These are phyloP conservation scores for Lolium rigidum DNA, from an alignment of 176 grass and related monocot genomes.

Conservation along the genomic window DNA sequence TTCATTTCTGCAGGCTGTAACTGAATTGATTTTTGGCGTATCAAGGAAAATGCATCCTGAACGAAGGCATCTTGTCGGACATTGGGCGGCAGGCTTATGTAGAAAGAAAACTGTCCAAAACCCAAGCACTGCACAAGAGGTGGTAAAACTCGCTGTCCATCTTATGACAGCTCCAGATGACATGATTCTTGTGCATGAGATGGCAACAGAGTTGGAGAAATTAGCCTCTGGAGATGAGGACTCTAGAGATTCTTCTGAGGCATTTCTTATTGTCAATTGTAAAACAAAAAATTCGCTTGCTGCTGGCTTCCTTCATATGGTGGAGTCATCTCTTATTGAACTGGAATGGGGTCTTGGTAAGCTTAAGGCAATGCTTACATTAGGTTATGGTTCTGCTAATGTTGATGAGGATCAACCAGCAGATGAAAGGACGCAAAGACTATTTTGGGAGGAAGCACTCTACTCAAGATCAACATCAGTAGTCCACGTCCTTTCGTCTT, in stretches of 20 bases:
- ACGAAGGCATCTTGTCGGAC: constrained; percentile 64
- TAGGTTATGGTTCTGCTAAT: constrained; percentile 46
- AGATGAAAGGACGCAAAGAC: constrained; percentile 55
- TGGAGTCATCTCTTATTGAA: constrained; percentile 78
- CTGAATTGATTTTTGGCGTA: constrained; percentile 65
- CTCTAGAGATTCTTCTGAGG: constrained; percentile 52
- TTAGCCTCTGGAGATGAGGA: constrained; percentile 53
- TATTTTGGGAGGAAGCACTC: constrained; percentile 78
- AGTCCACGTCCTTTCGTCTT: constrained; percentile 69
- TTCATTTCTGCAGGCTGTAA: constrained; percentile 64
- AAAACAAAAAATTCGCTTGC: constrained; percentile 70
- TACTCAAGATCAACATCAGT: constrained; percentile 69
- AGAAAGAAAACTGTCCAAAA: constrained; percentile 53
- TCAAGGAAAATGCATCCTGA: constrained; percentile 61
- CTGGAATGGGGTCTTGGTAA: constrained; percentile 72
- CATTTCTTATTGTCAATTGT: constrained; percentile 65
- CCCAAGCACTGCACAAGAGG: constrained; percentile 51
- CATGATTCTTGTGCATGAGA: constrained; percentile 60
- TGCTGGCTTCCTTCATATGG: constrained; percentile 59
- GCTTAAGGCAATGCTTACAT: constrained; percentile 62
- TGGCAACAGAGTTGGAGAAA: constrained; percentile 58
- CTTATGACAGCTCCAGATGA: constrained; percentile 68
- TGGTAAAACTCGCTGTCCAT: constrained; percentile 59
- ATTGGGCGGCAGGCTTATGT: constrained; percentile 59
- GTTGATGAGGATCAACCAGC: constrained; percentile 48